Evolutionary conservation across 2,329 filamentous ascomycete species (phyloP), one percentile per base, ranked within the genome.

Genomic region (Alternaria consortialis): DNA sequence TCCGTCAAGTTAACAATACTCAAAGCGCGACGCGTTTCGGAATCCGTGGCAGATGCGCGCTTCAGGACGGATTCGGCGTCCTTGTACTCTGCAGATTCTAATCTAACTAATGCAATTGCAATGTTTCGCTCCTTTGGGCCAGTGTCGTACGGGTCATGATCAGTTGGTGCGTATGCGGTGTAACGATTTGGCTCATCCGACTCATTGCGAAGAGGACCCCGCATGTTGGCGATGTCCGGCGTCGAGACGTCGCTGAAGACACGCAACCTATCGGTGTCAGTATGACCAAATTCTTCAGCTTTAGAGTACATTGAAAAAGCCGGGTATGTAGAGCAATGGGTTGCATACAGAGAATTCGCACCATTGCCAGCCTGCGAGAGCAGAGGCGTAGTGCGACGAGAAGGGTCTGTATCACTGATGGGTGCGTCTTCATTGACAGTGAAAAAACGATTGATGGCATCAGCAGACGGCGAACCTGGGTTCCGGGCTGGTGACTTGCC

Each of bases 371-470:
- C 23, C 36, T 43, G 39, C 2, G 32, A 25, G 3, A 36, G 31
- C 4, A 40, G 23, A 25, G 27, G 1, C 20, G 51, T 27, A 11
- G 23, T 27, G 8, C 23, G 27, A 29, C 15, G 23, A 6, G 36
- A 39, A 27, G 32, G 11, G 6, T 25, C 6, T 4, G 29, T n/a
- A 11, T 31, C 12, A 12, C n/a, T 0, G 12, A n/a, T 7, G 27
- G n/a, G 7, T 15, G 46, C 17, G 13, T 53, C 48, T 7, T 27
- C 13, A 2, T 43, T 11, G 25, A 62, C 37, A 4, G 53, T 59
- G 43, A 63, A 63, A 46, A 55, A 58, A 7, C 51, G 62, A 43
- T 53, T 42, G 15, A 20, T n/a, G 20, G 39, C 40, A 48, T 13
- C n/a, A 7, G 27, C 34, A 5, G 20, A 8, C 27, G 29, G 17